Base-by-base conservation (phyloP, 768 basidiomycete genomes). In the Podaxis sp. region DNA sequence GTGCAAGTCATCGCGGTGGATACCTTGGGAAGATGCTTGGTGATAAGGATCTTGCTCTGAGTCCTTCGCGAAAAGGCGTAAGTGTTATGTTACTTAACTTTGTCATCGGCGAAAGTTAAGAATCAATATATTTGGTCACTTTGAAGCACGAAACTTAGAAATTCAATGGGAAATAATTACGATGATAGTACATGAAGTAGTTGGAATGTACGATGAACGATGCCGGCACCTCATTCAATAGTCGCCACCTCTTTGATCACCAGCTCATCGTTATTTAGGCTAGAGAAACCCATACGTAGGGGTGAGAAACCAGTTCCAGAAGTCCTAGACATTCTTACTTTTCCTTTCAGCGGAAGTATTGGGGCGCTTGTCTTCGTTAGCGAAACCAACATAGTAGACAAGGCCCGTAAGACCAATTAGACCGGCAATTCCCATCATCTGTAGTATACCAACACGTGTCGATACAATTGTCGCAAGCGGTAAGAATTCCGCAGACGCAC, bases 341-440 rank as follows among this genome's bases (percentile, higher is more conserved):
- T 62, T 48, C 46, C 36, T 62, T 13, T 56, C 55, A 24, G 28
- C 33, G 7, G 37, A 37, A 24, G 30, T 17, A 10, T 62, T 62
- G 7, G 61, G 54, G 5, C 61, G 30, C 46, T 15, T 37, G 8
- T 46, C 53, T 17, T 62, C 48, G 10, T 33, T 17, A 2, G 33
- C 46, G 20, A 37, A 62, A 15, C 61, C 61, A 37, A 46, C 61
- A 13, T 62, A 62, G n/a, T 62, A 62, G 30, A 40, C 54, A 28
- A 62, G 26, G 13, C 46, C 48, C 36, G 61, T 62, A 24, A 62
- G 54, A 3, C 61, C 61, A 13, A 62, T 51, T 4, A 62, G 46
- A 2, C 61, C 61, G 8, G 55, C 24, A 13, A 62, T 36, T 4
- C 61, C 61, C n/a, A 56, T 15, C 8, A 62, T 26, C 61, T 62